Conservation (phyloP, 495 filamentous ascomycete genomes). For the Aspergillus sparsus region DNA sequence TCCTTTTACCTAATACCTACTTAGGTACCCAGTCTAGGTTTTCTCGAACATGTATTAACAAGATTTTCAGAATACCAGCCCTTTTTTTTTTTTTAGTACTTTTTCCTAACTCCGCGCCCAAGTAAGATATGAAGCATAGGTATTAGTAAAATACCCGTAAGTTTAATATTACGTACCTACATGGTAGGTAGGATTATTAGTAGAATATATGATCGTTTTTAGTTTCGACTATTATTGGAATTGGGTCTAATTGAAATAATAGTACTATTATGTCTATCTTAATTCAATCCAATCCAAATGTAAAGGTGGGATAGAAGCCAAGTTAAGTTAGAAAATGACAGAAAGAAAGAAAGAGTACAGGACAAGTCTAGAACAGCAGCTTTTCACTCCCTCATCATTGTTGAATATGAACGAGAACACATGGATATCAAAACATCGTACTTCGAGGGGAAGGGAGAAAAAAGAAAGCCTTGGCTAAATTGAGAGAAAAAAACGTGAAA, state of each 20-base stretch:
- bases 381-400: slow-evolving; percentile 24
- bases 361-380: slow-evolving; percentile 9
- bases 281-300: too few relatives aligned
- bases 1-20: slow-evolving; percentile 28
- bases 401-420: slow-evolving; percentile 29
- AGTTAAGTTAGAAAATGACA: not conserved
- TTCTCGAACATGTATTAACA: slow-evolving; percentile 14
- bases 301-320: not conserved
- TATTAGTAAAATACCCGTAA: too few relatives aligned
- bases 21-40: not conserved
- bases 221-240: too few relatives aligned
- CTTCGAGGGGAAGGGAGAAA: slow-evolving; percentile 10
- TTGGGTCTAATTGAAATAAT: not conserved
- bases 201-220: too few relatives aligned
- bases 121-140: too few relatives aligned
- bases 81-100: too few relatives aligned
- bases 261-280: not conserved
- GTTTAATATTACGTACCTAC: too few relatives aligned
- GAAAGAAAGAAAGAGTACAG: slow-evolving; percentile 9
- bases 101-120: too few relatives aligned
- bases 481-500: slow-evolving; percentile 24
- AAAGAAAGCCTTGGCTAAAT: slow-evolving; percentile 17
- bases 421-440: slow-evolving; percentile 36
- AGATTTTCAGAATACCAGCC: not conserved
- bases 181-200: too few relatives aligned